Evolutionary conservation across 73 alveolate genomes (phyloP).

Genomic region (Durusdinium trenchii): DNA sequence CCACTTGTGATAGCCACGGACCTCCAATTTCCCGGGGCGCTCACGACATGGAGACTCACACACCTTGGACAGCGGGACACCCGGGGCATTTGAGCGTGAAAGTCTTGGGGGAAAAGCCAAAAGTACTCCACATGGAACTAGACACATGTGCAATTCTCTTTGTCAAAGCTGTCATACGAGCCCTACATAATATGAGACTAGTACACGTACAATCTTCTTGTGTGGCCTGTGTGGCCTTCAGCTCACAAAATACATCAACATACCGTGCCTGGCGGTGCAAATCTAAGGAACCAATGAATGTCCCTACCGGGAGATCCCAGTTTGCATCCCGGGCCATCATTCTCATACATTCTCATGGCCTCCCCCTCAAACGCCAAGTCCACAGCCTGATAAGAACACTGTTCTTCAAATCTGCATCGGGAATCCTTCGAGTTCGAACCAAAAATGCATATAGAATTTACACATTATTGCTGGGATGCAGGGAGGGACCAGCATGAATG

Average conservation of each 20-base stretch:
- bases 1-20: conserved; percentile 70
- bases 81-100: background rate
- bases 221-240: too few species aligned
- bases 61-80: background rate
- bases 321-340: too few species aligned
- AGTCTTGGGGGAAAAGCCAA: background rate
- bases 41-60: conserved; percentile 61
- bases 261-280: too few species aligned
- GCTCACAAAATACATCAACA: too few species aligned
- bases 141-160: background rate
- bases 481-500: background rate
- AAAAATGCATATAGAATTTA: background rate
- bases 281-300: too few species aligned
- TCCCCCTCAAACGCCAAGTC: too few species aligned
- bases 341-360: too few species aligned
- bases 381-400: too few species aligned
- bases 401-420: background rate
- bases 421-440: background rate
- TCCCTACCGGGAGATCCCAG: too few species aligned
- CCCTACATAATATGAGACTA: background rate
- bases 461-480: too few species aligned
- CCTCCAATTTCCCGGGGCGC: conserved; percentile 68
- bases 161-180: background rate
- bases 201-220: background rate
- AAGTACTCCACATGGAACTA: background rate